Base-by-base conservation (phyloP, 208 protist genomes). In the Trypanosoma vivax region DNA sequence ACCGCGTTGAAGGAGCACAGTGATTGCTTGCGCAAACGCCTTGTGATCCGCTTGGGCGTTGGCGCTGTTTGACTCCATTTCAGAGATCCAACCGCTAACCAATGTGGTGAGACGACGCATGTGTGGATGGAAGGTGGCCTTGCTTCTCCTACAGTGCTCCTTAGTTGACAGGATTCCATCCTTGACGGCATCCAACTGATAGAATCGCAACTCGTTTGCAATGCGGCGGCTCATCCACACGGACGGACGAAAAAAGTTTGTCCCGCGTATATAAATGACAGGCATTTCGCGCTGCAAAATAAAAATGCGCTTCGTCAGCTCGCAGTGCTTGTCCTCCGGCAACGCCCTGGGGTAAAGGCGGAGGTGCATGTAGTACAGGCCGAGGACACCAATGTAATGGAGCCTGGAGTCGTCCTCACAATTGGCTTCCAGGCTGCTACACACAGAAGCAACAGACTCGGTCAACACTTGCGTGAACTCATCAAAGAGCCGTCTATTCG, bases 1-100 rank as follows among this genome's bases (percentile, higher is more conserved):
- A 3, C 86, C 86, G 23, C 83, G 76, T 46, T 83, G 76, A 2
- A 90, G 40, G 24, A 88, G 61, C 27, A 81, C 54, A n/a, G 76
- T 58, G 0, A 49, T 63, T 2, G 31, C 28, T 39, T 77, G 64
- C 3, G 89, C 16, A 34, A 86, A 78, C 13, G 30, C 38, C 21
- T 64, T 55, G n/a, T 71, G 64, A 31, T 71, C 40, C 11, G 60
- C 41, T 2, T 60, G 54, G 39, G 70, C 71, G 4, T 63, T 39
- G 16, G 65, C 54, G 16, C 58, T 29, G 3, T 61, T 57, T 1
- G 73, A 64, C 52, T 82, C 61, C 76, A 89, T 76, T 39, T 79
- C 74, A 0, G 67, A 50, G 23, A 65, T 46, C 47, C 76, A 84
- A 9, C 35, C 51, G 24, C 55, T 62, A 25, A 79, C 56, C 18